Evolutionary conservation across 2,329 filamentous ascomycete genomes (phyloP).

Genomic region (Nothophaeocryptopus gaeumannii): DNA sequence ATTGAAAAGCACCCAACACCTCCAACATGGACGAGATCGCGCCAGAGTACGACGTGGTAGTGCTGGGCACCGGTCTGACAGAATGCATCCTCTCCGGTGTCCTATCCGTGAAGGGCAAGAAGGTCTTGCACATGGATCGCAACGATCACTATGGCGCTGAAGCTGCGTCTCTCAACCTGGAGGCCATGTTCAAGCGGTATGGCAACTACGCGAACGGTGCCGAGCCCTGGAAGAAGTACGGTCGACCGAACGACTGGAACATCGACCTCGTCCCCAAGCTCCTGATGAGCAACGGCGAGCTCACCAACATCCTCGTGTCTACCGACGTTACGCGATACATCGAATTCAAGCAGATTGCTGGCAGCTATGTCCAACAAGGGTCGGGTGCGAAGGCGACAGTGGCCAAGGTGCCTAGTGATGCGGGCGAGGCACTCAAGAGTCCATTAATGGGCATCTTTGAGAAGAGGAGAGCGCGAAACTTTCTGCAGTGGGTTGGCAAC

Average conservation of each 20-base stretch:
- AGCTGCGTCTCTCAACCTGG: conserved; percentile 93
- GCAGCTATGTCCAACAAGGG: conserved; percentile 94
- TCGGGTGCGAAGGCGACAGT: conserved; percentile 79
- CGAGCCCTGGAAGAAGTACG: conserved; percentile 98
- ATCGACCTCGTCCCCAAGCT: conserved; percentile 98
- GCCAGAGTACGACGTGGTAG: conserved; percentile 97
- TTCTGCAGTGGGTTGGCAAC: conserved; percentile 89
- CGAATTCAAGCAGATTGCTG: conserved; percentile 68
- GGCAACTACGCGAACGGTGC: conserved; percentile 74
- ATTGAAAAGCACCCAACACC: too few species aligned
- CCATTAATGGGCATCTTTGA: conserved; percentile 97
- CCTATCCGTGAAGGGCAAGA: conserved; percentile 96
- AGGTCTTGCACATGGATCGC: conserved; percentile 97
- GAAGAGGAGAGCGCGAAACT: conserved; percentile 94
- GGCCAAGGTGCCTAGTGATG: conserved; percentile 94
- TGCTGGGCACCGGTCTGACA: conserved; percentile 95
- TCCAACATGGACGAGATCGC: conserved; percentile 89
- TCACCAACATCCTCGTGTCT: conserved; percentile 97
- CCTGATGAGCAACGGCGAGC: conserved; percentile 95
- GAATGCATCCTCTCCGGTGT: conserved; percentile 99
- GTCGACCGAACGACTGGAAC: conserved; percentile 97
- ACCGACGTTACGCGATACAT: conserved; percentile 66
- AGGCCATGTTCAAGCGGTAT: conserved; percentile 96
- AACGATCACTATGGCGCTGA: conserved; percentile 99
- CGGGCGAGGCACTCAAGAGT: conserved; percentile 82